phyloP scores from a whole-genome alignment of 306 rosid genomes.

The Ceratonia siliqua region DNA sequence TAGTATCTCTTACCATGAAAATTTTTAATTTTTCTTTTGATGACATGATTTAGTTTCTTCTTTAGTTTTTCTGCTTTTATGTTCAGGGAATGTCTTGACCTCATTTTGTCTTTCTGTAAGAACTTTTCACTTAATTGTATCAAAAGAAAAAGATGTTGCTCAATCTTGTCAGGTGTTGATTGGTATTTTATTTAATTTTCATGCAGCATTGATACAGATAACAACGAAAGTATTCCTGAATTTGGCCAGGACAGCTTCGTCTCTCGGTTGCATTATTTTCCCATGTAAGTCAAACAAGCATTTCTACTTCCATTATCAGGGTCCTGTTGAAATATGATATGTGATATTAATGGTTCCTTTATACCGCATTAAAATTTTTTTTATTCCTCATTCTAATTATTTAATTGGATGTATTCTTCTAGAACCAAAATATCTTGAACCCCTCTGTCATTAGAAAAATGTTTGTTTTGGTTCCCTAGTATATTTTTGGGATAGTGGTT shows the following conservation, averaged over 20 bases:
- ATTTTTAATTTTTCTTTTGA: not conserved
- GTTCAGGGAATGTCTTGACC: not conserved
- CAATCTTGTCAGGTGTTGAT: constrained; percentile 4
- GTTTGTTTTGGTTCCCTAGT: not conserved
- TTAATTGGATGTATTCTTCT: constrained; percentile 1
- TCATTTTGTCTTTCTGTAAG: not conserved
- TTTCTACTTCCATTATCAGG: constrained; percentile 1
- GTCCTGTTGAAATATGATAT: not conserved
- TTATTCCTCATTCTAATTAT: not conserved
- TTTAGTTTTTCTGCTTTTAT: not conserved
- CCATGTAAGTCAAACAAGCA: constrained; percentile 47
- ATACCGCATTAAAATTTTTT: constrained; percentile 16
- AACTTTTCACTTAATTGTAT: not conserved
- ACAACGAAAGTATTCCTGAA: constrained; percentile 27
- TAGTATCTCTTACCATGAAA: constrained; percentile 12
- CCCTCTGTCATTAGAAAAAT: not conserved
- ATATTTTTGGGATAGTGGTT: constrained; percentile 23
- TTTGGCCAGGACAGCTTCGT: constrained; percentile 28
- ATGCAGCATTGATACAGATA: constrained; percentile 45
- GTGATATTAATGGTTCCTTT: constrained; percentile 7
- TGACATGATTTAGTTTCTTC: not conserved
- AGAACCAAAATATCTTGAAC: constrained; percentile 4
- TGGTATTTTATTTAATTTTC: constrained; percentile 22
- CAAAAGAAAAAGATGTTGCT: not conserved
- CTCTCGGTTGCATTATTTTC: constrained; percentile 42